Conservation (phyloP, 2,329 filamentous ascomycete species). For the Plectosphaerella plurivora region DNA sequence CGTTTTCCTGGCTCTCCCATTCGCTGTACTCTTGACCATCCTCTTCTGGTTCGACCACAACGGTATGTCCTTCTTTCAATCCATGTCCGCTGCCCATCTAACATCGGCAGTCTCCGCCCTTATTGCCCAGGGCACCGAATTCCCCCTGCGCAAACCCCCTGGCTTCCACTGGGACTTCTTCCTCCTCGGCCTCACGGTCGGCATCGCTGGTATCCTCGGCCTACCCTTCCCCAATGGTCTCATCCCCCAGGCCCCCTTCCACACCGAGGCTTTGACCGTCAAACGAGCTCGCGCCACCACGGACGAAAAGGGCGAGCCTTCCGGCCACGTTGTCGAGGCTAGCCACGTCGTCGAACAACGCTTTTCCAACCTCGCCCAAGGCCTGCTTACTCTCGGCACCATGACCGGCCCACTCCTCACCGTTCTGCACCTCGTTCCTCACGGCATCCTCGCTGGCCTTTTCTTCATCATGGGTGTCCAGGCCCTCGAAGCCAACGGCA, state of each 20-base stretch:
- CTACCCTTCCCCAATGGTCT: constrained; percentile 80
- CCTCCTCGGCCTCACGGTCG: constrained; percentile 73
- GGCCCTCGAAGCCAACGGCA: constrained; percentile 71
- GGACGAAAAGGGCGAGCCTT: constrained; percentile 49
- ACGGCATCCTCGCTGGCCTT: constrained; percentile 73
- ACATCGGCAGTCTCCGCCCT: constrained; percentile 63
- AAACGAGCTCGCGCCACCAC: constrained; percentile 42
- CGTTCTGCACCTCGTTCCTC: constrained; percentile 73
- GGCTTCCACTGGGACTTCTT: constrained; percentile 86
- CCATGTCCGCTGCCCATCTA: constrained; percentile 1
- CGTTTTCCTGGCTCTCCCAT: constrained; percentile 81
- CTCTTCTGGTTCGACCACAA: constrained; percentile 91
- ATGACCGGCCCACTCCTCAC: constrained; percentile 72
- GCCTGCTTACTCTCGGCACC: constrained; percentile 71
- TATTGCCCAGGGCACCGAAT: constrained; percentile 79
- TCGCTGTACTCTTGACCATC: constrained; percentile 76
- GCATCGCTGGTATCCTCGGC: constrained; percentile 69
- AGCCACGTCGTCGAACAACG: constrained; percentile 74
- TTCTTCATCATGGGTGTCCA: constrained; percentile 85
- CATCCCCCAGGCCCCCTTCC: constrained; percentile 79
- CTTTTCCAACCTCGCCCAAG: constrained; percentile 72
- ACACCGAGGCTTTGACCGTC: constrained; percentile 74
- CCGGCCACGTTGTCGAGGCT: constrained; percentile 49
- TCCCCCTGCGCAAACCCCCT: constrained; percentile 73
- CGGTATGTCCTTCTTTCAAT: constrained; percentile 39